Evolutionary conservation across 2,329 filamentous ascomycete genomes (phyloP), one percentile per base, ranked within the genome.

Genomic region (Graphiopsis chlorocephala): DNA sequence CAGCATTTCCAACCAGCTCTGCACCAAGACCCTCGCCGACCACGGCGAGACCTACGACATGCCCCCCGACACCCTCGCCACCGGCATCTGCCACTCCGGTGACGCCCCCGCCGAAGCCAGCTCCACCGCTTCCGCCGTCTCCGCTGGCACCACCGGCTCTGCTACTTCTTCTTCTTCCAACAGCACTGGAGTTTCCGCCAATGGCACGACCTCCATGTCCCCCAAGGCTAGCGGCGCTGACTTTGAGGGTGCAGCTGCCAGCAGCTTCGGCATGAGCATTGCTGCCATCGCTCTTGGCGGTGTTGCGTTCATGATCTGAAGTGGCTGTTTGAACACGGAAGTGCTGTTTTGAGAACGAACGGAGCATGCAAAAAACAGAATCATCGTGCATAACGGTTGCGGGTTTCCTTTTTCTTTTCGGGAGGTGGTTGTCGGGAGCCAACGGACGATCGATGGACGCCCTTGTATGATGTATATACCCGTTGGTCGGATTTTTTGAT

Each of bases 111-210:
- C 53, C 20, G 53, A 31, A 4, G 58, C 55, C 38, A 45, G 53
- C 11, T 62, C 69, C 60, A 71, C 69, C 15, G 66, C 57, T 31
- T 63, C 55, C 45, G 29, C 65, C 10, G 62, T 63, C 29, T 50
- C 66, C 14, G 64, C 68, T 29, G 58, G 74, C 15, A 72, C 74
- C 14, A 73, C 77, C 28, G 74, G 75, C 15, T 26, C 15, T 29
- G 5, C 29, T 31, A 31, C 29, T 31, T 31, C 38, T 45, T 45
- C 38, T 20, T 45, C 38, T 23, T 53, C 50, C n/a, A 72, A 69
- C n/a, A 74, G 74, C 7, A 50, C 45, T 73, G 69, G 50, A 70
- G 73, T 4, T 70, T 72, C 52, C 47, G 63, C 59, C 38, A 26
- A 71, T 72, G 17, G 69, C 56, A 68, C 57, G 28, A 50, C 26